These are phyloP conservation scores for Claviceps quebecensis DNA, from an alignment of 2,329 filamentous ascomycete genomes.

Conservation along the genomic window DNA sequence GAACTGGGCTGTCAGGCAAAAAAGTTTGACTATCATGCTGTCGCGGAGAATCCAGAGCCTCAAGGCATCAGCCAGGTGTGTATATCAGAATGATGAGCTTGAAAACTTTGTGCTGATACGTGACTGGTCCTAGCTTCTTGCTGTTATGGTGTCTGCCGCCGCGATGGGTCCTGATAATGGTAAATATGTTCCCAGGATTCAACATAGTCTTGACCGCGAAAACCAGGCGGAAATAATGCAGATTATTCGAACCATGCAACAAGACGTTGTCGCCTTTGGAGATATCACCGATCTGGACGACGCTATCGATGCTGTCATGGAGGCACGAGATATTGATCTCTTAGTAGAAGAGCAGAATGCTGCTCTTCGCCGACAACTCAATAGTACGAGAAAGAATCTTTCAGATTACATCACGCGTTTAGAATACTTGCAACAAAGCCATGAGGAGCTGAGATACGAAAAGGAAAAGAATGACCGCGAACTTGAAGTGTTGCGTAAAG, in stretches of 20 bases:
- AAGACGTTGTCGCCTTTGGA: constrained; percentile 21
- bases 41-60: constrained; percentile 41
- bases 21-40: constrained; percentile 40
- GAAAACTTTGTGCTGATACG: neutral
- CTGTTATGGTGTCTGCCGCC: constrained; percentile 46
- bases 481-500: constrained; percentile 33
- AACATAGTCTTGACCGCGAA: constrained; percentile 25
- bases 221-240: constrained; percentile 32
- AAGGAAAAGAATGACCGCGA: constrained; percentile 43
- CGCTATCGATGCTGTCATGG: constrained; percentile 25
- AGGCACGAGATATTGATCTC: constrained; percentile 38
- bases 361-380: constrained; percentile 34
- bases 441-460: constrained; percentile 52
- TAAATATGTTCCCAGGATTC: constrained; percentile 36
- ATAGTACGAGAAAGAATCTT: constrained; percentile 39
- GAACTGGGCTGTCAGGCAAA: constrained; percentile 38
- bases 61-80: constrained; percentile 39
- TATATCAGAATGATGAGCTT: constrained; percentile 9
- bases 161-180: constrained; percentile 43
- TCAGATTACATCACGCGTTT: constrained; percentile 46
- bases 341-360: constrained; percentile 43
- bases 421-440: constrained; percentile 44
- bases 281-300: constrained; percentile 26
- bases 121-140: constrained; percentile 36
- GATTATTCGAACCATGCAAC: constrained; percentile 28